Conservation (phyloP, 2,329 filamentous ascomycete species). For the Ascochyta clinopodiicola region DNA sequence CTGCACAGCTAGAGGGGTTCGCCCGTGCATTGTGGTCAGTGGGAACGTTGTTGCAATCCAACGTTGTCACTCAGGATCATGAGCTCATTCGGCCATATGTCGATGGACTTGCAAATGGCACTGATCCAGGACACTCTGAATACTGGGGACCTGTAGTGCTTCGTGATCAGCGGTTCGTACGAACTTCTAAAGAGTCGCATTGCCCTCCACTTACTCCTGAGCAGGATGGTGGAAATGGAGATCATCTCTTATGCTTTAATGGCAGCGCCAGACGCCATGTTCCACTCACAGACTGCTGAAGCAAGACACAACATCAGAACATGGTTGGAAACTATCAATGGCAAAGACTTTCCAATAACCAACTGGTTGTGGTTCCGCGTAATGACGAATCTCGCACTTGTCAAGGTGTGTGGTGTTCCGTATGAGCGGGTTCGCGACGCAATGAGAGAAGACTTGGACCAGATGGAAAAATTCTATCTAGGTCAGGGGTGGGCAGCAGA, state of each 20-base stretch:
- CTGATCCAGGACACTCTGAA: constrained; percentile 42
- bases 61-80: constrained; percentile 12
- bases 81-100: constrained; percentile 38
- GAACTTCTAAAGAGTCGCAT: too few species aligned
- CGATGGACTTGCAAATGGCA: constrained; percentile 43
- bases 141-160: constrained; percentile 59
- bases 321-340: constrained; percentile 55
- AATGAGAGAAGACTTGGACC: constrained; percentile 53
- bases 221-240: constrained; percentile 61
- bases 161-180: constrained; percentile 52
- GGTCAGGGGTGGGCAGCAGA: constrained; percentile 58
- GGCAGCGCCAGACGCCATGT: constrained; percentile 51
- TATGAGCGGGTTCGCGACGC: constrained; percentile 41
- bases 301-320: constrained; percentile 47
- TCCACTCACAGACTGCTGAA: constrained; percentile 32
- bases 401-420: constrained; percentile 51
- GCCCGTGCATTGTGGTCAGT: constrained; percentile 44
- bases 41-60: constrained; percentile 36
- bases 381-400: constrained; percentile 57
- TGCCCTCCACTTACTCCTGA: too few species aligned
- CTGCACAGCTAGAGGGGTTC: constrained; percentile 45
- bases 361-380: constrained; percentile 64
- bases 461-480: constrained; percentile 56
- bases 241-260: constrained; percentile 59
- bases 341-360: constrained; percentile 54